Evolutionary conservation across 768 basidiomycete genomes (phyloP), one percentile per base, ranked within the genome.

Genomic region (Macrolepiota albuminosa): DNA sequence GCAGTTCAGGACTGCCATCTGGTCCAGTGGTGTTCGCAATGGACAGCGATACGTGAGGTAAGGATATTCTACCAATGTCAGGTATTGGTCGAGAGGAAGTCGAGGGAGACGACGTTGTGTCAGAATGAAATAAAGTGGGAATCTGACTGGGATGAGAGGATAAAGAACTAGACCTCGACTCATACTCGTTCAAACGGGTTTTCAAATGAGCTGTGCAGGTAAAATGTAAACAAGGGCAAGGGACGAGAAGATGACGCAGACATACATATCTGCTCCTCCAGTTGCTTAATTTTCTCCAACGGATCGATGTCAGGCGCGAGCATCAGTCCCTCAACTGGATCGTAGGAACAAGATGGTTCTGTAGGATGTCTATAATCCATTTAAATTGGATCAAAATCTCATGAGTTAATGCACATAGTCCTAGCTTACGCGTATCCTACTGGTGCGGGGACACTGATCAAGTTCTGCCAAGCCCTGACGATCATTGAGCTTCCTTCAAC

Each of bases 341-440:
- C 91, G 70, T 94, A 94, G 10, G 84, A 84, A 66, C 91, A 94
- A 67, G 88, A 87, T 8, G 91, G 91, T 70, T 92, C 90, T 10
- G 83, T 76, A n/a, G 92, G 92, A 72, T 94, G 91, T 26, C 90
- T 92, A 65, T 24, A 62, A 52, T 36, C 21, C 57, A 59, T 53
- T 54, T 43, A 60, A 21, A 45, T 37, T 56, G 14, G 18, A 45
- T 63, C 52, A 64, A 49, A 51, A 52, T 63, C 66, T 58, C 26
- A 54, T 24, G 42, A 31, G 53, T 26, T 45, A 54, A 34, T 24
- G 31, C 33, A 21, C 57, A 57, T n/a, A 49, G 54, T 56, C 45
- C 47, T 21, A 39, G 75, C 89, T 71, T 68, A 92, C 91, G 86
- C 86, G 75, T 91, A 93, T 66, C 92, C 91, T 31, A 87, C 82